Conservation (phyloP, 805 yeast genomes). For the Saturnispora sanitii region DNA sequence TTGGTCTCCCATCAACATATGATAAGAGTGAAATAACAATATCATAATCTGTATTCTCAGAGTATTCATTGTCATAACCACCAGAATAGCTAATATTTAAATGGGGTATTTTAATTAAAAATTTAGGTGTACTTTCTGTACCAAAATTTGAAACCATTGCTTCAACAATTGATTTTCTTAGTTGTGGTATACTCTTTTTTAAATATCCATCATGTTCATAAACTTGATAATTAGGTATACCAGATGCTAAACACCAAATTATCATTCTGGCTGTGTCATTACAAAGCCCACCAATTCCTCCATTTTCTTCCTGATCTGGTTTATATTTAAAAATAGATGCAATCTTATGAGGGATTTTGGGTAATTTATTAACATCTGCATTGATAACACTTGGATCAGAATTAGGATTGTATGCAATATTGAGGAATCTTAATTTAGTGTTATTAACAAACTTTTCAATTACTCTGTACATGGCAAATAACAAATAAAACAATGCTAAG, state of each 20-base stretch:
- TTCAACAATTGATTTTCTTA: constrained; percentile 45
- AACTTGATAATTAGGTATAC: constrained; percentile 58
- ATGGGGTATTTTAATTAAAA: constrained; percentile 59
- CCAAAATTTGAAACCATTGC: constrained; percentile 70
- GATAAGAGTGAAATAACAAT: constrained; percentile 62
- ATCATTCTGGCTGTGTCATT: constrained; percentile 67
- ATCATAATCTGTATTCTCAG: constrained; percentile 30
- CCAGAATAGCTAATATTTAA: constrained; percentile 40
- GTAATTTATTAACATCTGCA: constrained; percentile 62
- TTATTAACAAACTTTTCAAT: constrained; percentile 43
- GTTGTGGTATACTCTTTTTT: constrained; percentile 42
- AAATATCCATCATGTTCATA: constrained; percentile 74
- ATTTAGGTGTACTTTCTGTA: constrained; percentile 52
- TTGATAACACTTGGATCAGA: constrained; percentile 80
- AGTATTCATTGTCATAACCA: constrained; percentile 26
- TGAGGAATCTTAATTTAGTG: constrained; percentile 45
- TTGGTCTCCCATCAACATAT: constrained; percentile 76
- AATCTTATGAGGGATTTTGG: constrained; percentile 68
- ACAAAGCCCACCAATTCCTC: constrained; percentile 76
- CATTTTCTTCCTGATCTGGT: constrained; percentile 76
- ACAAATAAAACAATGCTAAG: constrained; percentile 42
- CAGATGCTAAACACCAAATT: constrained; percentile 89
- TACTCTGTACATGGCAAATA: constrained; percentile 47
- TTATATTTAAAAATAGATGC: constrained; percentile 68
- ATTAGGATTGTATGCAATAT: constrained; percentile 56